Evolutionary conservation across 2,329 filamentous ascomycete species (phyloP), one percentile per base, ranked within the genome.

Genomic region (Pseudocercospora vitis): DNA sequence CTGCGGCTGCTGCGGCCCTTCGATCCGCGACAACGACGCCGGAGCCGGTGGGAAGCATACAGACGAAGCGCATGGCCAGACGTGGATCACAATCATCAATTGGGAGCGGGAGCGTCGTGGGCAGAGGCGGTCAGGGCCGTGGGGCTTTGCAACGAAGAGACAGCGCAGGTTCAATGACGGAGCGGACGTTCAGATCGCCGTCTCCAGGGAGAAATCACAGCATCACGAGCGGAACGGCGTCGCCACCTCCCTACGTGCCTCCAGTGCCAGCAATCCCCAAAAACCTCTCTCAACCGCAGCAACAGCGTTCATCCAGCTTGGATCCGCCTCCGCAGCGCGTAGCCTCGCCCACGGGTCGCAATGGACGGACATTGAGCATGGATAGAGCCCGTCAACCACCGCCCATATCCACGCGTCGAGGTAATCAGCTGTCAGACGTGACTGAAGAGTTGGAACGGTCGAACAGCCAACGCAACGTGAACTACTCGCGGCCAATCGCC

Each of bases 1-100:
- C 91, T 5, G 92, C 92, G 9, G 91, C 92, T 5, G 91, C 90
- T 12, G 85, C 91, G 23, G 91, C 91, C 42, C 80, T 97, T 54
- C 85, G 87, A 67, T 88, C 87, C 40, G 83, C 88, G 62, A 86
- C 89, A 7, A 85, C 85, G 48, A 85, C 88, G 2, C 91, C 90
- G 18, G 92, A 86, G 48, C 85, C 85, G 63, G 86, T 96, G 52
- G 86, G 84, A 69, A 84, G 90, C 67, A 83, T 95, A 39, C 87
- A 95, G 71, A 95, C 92, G 4, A 96, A 92, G 76, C 87, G 91
- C 67, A 91, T 87, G 68, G 71, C 83, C 56, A 83, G 89, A 63
- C 84, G 91, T 70, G 79, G 80, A 48, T 95, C 91, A 0, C 73
- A 81, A 35, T 88, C 88, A 1, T 92, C 89, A 3, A 76, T 82